Evolutionary conservation across 352 stramenopile species (phyloP).

Genomic region (Phytophthora cryptogea): DNA sequence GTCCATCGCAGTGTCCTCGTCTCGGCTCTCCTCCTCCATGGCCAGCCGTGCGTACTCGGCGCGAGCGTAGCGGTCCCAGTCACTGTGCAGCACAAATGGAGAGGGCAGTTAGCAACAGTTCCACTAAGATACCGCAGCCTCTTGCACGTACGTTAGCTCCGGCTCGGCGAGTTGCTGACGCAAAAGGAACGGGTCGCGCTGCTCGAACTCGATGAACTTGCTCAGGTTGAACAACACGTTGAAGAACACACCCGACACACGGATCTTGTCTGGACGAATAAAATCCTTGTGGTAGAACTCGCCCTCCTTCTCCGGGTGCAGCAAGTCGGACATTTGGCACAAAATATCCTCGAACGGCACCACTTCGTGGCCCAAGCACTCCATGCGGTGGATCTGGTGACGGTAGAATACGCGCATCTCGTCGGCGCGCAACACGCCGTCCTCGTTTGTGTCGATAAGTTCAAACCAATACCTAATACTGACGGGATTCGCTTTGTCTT

Average conservation of each 20-base stretch:
- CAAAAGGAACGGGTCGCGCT: conserved; percentile 97
- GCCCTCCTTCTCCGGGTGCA: conserved; percentile 77
- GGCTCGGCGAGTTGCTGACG: conserved; percentile 91
- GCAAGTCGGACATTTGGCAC: conserved; percentile 96
- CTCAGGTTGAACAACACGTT: conserved; percentile 99
- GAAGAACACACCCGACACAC: conserved; percentile 96
- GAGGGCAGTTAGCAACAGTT: not conserved
- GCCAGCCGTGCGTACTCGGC: conserved; percentile 97
- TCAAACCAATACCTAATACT: conserved; percentile 98
- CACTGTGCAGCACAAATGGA: conserved; percentile 39
- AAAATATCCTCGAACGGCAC: conserved; percentile 98
- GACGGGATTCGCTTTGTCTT: conserved; percentile 98
- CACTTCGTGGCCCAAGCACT: conserved; percentile 97
- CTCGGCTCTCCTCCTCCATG: conserved; percentile 96
- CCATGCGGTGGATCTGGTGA: conserved; percentile 96
- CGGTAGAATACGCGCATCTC: conserved; percentile 96
- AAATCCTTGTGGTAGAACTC: conserved; percentile 85
- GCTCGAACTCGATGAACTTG: conserved; percentile 99
- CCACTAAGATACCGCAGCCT: not conserved
- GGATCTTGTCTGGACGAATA: conserved; percentile 86
- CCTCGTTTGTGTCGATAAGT: conserved; percentile 97
- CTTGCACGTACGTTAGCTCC: conserved; percentile 75
- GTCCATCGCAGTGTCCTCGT: conserved; percentile 88
- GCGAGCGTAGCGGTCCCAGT: conserved; percentile 98
- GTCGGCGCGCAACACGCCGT: conserved; percentile 96